A percentile compares a stretch with the other conserved stretches of the same genome.
Conservation (phyloP, 306 rosid genomes). For the cucumber (Cucumis sativus) region DNA sequence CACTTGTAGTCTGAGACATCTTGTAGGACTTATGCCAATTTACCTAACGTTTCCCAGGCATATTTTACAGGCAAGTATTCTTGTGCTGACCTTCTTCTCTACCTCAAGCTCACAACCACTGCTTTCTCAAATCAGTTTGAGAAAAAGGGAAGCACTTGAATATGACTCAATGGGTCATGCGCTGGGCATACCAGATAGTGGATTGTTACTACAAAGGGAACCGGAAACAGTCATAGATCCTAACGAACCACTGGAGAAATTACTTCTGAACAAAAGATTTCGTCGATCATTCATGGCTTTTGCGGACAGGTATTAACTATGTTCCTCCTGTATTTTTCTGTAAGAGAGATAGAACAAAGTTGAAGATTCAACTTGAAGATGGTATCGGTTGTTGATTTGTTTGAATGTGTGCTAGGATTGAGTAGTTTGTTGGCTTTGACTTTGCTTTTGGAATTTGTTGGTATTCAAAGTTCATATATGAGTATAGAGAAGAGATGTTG, state of each 20-base stretch:
- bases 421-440: neutral
- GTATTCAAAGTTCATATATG: neutral
- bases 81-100: constrained; percentile 70
- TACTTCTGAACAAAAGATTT: constrained; percentile 71
- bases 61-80: constrained; percentile 68
- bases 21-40: constrained; percentile 5
- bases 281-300: constrained; percentile 85
- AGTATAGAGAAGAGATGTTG: neutral
- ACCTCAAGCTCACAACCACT: constrained; percentile 94
- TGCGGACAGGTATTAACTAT: constrained; percentile 63
- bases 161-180: constrained; percentile 88
- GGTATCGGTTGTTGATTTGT: constrained; percentile 5
- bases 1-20: constrained; percentile 7
- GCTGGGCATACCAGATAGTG: constrained; percentile 89
- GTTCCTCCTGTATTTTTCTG: neutral
- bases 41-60: constrained; percentile 19
- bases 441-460: neutral
- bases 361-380: neutral
- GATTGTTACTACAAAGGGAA: constrained; percentile 46
- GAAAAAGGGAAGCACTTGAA: constrained; percentile 58
- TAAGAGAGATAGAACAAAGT: neutral
- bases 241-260: constrained; percentile 70
- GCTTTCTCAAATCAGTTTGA: constrained; percentile 85
- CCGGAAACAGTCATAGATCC: constrained; percentile 43
- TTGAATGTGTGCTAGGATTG: neutral